Evolutionary conservation across 129 eudicot genomes (phyloP), one percentile per base, ranked within the genome.

Genomic region (Gnaphalium uliginosum): DNA sequence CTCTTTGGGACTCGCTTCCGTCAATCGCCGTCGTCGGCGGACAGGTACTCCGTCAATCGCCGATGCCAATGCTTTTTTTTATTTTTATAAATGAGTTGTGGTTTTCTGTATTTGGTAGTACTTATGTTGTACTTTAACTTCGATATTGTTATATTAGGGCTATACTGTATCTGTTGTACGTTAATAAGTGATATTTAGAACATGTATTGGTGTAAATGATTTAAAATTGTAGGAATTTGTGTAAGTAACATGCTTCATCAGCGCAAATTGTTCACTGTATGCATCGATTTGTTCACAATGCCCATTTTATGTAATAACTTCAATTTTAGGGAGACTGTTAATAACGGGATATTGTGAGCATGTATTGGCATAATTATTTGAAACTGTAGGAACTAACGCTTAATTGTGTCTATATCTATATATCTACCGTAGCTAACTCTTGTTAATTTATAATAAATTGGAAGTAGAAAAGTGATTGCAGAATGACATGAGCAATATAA

Each of bases 21-120:
- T 54, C 92, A 33, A 73, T 87, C 85, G 83, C 80, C 48, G 92
- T 87, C 75, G 83, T 87, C 53, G 92, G 92, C 48, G 92, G 92
- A 48, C 92, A 87, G 88, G 92, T 87, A 26, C 15, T 41, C 50
- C 50, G 50, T 41, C 17, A 13, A 43, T 43, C 17, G 51, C 51
- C 51, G 4, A 43, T 43, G 51, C 5, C 4, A 5, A n/a, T n/a
- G n/a, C n/a, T 43, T 43, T 43, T 6, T 43, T 43, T 43, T 43
- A 43, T 0, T 43, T 43, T 13, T 43, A 3, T 11, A 0, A 13
- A 10, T 35, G 9, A 39, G 13, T 39, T 39, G 41, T 35, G 41
- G 2, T 39, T 41, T 10, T 10, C 4, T 2, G 17, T 41, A 41
- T 43, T 43, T 43, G 51, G 4, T 11, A 11, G 17, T 43, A 43